Base-by-base conservation (phyloP, 768 basidiomycete species). In the Hypholoma fasciculare region DNA sequence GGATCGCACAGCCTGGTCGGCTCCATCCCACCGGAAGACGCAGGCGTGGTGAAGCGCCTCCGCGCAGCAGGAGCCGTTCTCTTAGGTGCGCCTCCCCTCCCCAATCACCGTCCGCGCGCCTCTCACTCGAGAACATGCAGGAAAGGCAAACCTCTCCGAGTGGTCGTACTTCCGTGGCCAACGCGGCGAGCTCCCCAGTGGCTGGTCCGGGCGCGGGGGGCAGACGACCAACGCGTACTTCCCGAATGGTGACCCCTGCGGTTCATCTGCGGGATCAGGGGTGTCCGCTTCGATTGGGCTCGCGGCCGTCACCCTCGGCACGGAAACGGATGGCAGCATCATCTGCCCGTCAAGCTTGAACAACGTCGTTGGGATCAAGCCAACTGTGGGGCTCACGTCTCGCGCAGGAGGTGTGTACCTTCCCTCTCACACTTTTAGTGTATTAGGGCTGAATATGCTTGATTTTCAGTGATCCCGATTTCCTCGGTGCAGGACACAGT, bases 201-300 rank as follows among this genome's bases (percentile, higher is more conserved):
- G 84, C 11, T 87, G 83, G 82, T 84, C 82, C n/a, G 82, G 81
- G 14, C 74, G 83, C 47, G 78, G 78, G 11, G 82, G 83, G 2
- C 84, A 85, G 67, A 68, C 71, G 46, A 79, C 74, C 3, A 79
- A 74, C 56, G 78, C 82, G 12, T 85, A 82, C 63, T 83, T 74
- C 56, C 78, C 80, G 0, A 74, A 75, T 12, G 79, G 74, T 3
- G 80, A 84, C 60, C 82, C 85, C 2, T 83, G 80, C 58, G 84
- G 85, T 1, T 85, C 82, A 1, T 84, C 83, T 0, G 79, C 83
- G 7, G 86, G 86, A 2, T 83, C 83, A n/a, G 86, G 77, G 3
- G 74, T 85, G 27, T 74, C 80, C 20, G 71, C 80, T 2, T 80
- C 81, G 1, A 83, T 83, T 49, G 83, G 83, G 16, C 71, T 84